Evolutionary conservation across 2,329 filamentous ascomycete genomes (phyloP).

Genomic region (Verticillium alfalfae): DNA sequence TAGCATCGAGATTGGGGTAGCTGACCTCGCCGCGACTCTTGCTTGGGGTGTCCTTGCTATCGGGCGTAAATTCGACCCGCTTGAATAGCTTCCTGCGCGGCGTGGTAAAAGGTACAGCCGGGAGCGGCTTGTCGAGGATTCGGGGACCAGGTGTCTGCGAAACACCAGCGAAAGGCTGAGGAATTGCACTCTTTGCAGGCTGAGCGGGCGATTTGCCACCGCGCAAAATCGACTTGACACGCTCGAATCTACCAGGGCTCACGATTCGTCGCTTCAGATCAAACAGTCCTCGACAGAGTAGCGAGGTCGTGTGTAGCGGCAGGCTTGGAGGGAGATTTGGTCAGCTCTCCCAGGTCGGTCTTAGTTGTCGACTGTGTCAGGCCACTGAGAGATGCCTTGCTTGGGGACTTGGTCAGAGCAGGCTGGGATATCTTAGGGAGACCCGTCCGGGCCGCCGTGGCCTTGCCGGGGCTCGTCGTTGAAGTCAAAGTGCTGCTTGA

Average conservation of each 20-base stretch:
- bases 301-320: conserved; percentile 42
- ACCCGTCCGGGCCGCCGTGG: conserved; percentile 59
- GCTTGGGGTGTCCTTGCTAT: conserved; percentile 45
- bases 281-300: conserved; percentile 21
- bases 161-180: conserved; percentile 29
- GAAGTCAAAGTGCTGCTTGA: conserved; percentile 46
- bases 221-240: conserved; percentile 53
- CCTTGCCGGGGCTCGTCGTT: conserved; percentile 73
- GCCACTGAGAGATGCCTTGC: conserved; percentile 8
- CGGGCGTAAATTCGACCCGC: conserved; percentile 74
- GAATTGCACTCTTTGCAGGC: conserved; percentile 41
- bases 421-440: conserved; percentile 49
- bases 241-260: conserved; percentile 47
- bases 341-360: conserved; percentile 28
- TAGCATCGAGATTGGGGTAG: conserved; percentile 23
- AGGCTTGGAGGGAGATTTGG: conserved; percentile 43
- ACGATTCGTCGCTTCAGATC: conserved; percentile 30
- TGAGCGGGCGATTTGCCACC: conserved; percentile 28
- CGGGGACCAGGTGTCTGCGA: conserved; percentile 42
- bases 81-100: conserved; percentile 64
- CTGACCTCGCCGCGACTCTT: conserved; percentile 25
- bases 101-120: conserved; percentile 52
- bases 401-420: conserved; percentile 23
- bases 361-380: conserved; percentile 49
- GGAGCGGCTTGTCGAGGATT: conserved; percentile 45